Conservation (phyloP, 768 basidiomycete species). For the Phylloporus rhodoxanthus region DNA sequence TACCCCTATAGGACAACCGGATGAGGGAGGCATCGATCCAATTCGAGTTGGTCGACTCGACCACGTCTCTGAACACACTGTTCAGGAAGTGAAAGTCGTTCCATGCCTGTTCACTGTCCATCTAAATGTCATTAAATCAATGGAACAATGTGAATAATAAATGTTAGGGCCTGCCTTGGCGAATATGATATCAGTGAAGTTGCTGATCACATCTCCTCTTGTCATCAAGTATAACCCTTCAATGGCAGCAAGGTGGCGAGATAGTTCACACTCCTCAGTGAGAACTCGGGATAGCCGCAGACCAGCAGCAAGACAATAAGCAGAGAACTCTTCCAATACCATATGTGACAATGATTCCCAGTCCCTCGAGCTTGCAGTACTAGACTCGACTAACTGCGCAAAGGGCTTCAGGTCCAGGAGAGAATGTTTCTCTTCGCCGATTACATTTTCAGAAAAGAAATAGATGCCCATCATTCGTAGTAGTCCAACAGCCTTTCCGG, state of each 20-base stretch:
- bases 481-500: conserved; percentile 75
- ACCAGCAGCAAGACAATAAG: conserved; percentile 49
- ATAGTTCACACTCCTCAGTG: conserved; percentile 60
- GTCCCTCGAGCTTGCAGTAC: conserved; percentile 39
- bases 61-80: conserved; percentile 64
- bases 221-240: conserved; percentile 73
- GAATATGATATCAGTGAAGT: conserved; percentile 70
- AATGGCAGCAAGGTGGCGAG: conserved; percentile 55
- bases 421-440: conserved; percentile 24
- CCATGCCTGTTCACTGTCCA: conserved; percentile 71
- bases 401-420: conserved; percentile 41
- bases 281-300: conserved; percentile 51
- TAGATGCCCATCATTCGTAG: conserved; percentile 48
- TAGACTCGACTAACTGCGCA: conserved; percentile 33
- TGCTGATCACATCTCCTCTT: conserved; percentile 68
- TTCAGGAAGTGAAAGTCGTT: conserved; percentile 81
- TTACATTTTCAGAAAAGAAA: conserved; percentile 12
- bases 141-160: not conserved
- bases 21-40: conserved; percentile 69
- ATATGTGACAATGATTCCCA: conserved; percentile 55
- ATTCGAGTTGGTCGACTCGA: conserved; percentile 42
- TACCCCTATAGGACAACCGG: conserved; percentile 61
- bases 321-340: conserved; percentile 59
- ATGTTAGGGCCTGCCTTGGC: conserved; percentile 45
- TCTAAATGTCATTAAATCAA: conserved; percentile 36